A percentile compares a stretch with the other conserved stretches of the same genome.
These are phyloP conservation scores for Corrigiola litoralis DNA, from an alignment of 179 eudicot genomes.

Conservation along the genomic window DNA sequence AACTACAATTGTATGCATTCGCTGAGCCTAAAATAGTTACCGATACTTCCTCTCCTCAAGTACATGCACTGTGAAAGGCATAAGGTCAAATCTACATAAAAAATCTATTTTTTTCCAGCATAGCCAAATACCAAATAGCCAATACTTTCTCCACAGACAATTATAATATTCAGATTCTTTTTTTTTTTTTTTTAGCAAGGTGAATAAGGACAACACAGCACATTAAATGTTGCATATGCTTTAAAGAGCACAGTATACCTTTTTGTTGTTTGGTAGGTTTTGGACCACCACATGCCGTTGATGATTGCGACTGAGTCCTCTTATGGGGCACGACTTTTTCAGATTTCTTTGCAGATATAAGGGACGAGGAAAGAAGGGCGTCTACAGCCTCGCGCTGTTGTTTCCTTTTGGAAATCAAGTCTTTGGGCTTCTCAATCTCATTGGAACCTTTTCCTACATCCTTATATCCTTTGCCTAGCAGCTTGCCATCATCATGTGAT, in stretches of 20 bases:
- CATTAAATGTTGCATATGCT: not conserved
- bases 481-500: conserved; percentile 19
- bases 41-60: not conserved
- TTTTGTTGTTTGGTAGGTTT: conserved; percentile 48
- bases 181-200: not conserved
- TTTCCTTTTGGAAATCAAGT: conserved; percentile 54
- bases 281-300: conserved; percentile 21
- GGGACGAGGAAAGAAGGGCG: conserved; percentile 93
- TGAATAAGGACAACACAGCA: not conserved
- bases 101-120: not conserved
- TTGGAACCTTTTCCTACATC: conserved; percentile 30
- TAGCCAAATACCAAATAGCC: not conserved
- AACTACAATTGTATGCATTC: too few species aligned
- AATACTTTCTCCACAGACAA: too few species aligned
- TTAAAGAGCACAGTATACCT: conserved; percentile 34
- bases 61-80: not conserved
- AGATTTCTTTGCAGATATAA: conserved; percentile 78
- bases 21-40: too few species aligned
- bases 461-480: conserved; percentile 26
- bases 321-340: conserved; percentile 37
- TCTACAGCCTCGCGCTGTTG: conserved; percentile 93
- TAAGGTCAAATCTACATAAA: not conserved
- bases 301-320: conserved; percentile 43
- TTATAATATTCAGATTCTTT: not conserved
- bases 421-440: conserved; percentile 37